Evolutionary conservation across 257 asterid species (phyloP).

Genomic region (Euphrasia confusa): DNA sequence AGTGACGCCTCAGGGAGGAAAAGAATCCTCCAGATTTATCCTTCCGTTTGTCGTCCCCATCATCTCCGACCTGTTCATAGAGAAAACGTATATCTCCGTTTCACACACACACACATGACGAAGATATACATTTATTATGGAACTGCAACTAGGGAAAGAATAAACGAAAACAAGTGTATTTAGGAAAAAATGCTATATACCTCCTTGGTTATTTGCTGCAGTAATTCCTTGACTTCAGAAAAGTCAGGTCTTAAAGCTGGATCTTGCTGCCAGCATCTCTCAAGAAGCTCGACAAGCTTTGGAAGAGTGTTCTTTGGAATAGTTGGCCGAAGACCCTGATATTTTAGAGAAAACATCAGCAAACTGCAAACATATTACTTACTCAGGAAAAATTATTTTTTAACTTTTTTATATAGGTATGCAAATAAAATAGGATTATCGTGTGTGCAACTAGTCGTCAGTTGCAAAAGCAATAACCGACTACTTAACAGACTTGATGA

Average conservation of each 20-base stretch:
- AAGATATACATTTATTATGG: background rate
- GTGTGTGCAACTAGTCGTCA: background rate
- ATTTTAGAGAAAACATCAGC: constrained; percentile 1
- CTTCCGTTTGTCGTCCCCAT: constrained; percentile 63
- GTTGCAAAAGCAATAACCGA: constrained; percentile 3
- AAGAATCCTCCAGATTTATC: constrained; percentile 85
- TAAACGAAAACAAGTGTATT: background rate
- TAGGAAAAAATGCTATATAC: constrained; percentile 27
- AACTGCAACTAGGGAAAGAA: background rate
- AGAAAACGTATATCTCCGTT: background rate
- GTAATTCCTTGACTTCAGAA: constrained; percentile 58
- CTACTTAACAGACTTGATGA: constrained; percentile 14
- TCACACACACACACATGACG: background rate
- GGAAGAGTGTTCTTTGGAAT: constrained; percentile 75
- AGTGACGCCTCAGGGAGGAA: constrained; percentile 57
- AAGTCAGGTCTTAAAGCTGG: constrained; percentile 80
- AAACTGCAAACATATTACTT: background rate
- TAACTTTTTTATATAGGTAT: background rate
- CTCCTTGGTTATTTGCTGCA: constrained; percentile 69
- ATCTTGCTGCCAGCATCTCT: constrained; percentile 95
- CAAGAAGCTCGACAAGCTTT: constrained; percentile 76
- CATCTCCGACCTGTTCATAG: constrained; percentile 60
- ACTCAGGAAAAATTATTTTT: background rate
- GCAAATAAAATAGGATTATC: background rate
- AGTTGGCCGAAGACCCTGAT: constrained; percentile 80